These are phyloP conservation scores for Secale cereale DNA, from an alignment of 176 grass and related monocot species.

Conservation along the genomic window DNA sequence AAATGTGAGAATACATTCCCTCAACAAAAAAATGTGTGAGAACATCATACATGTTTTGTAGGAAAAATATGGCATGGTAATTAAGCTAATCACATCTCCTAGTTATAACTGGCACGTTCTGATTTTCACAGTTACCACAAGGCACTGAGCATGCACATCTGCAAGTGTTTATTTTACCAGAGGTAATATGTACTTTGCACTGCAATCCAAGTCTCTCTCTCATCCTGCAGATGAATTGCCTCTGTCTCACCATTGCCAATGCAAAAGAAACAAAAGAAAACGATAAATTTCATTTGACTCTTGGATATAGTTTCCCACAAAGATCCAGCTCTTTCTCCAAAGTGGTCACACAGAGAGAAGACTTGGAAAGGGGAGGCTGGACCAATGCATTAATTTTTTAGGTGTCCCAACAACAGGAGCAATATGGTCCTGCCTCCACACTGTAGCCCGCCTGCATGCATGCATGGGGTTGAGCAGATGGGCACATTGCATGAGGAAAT, in stretches of 20 bases:
- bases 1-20: background rate
- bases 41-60: background rate
- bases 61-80: background rate
- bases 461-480: slow-evolving; percentile 29
- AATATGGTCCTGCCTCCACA: slow-evolving; percentile 38
- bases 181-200: background rate
- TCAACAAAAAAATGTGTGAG: too few relatives aligned
- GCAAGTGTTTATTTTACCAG: slow-evolving; percentile 1
- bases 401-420: slow-evolving; percentile 33
- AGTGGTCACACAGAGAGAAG: slow-evolving; percentile 30
- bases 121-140: background rate
- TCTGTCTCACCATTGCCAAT: slow-evolving; percentile 15
- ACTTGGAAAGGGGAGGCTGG: slow-evolving; percentile 16
- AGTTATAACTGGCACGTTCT: background rate
- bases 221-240: slow-evolving; percentile 16
- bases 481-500: slow-evolving; percentile 28
- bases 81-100: background rate
- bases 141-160: background rate
- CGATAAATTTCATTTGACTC: slow-evolving; percentile 3
- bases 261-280: slow-evolving; percentile 22
- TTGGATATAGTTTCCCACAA: slow-evolving; percentile 23
- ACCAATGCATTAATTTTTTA: slow-evolving; percentile 21
- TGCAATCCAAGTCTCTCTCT: background rate
- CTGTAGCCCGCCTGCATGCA: background rate
- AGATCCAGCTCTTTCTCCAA: slow-evolving; percentile 28